These are phyloP conservation scores for Coix lacrymajobi DNA, from an alignment of 176 grass and related monocot species.

Conservation along the genomic window DNA sequence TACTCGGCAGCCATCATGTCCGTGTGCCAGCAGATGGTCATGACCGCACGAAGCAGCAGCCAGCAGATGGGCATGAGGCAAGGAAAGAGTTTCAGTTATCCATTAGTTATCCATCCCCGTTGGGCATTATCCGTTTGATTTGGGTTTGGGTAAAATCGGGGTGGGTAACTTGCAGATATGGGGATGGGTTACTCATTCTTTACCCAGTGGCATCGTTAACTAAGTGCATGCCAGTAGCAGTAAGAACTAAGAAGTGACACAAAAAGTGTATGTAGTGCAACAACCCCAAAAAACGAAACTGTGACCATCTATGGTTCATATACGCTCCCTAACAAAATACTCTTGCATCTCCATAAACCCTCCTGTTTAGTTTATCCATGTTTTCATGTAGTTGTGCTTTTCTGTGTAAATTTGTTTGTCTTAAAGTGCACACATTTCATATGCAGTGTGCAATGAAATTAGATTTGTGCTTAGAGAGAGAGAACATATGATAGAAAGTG, in stretches of 20 bases:
- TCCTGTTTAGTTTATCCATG: background rate
- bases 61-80: too few relatives aligned
- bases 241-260: background rate
- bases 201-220: too few relatives aligned
- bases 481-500: background rate
- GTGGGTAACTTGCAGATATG: too few relatives aligned
- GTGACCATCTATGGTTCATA: background rate
- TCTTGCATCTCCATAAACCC: background rate
- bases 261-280: conserved; percentile 2
- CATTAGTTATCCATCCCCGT: too few relatives aligned
- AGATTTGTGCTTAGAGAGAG: background rate
- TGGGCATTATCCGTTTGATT: too few relatives aligned
- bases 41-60: too few relatives aligned
- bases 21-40: too few relatives aligned
- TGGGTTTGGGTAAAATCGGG: too few relatives aligned
- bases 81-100: too few relatives aligned
- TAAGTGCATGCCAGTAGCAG: background rate
- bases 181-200: too few relatives aligned
- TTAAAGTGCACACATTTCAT: background rate
- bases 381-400: background rate
- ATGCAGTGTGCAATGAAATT: background rate
- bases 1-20: too few relatives aligned
- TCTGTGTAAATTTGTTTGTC: background rate
- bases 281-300: background rate
- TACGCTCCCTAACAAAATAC: background rate